Conservation (phyloP, 495 filamentous ascomycete species). For the Penicillium bialowiezense region DNA sequence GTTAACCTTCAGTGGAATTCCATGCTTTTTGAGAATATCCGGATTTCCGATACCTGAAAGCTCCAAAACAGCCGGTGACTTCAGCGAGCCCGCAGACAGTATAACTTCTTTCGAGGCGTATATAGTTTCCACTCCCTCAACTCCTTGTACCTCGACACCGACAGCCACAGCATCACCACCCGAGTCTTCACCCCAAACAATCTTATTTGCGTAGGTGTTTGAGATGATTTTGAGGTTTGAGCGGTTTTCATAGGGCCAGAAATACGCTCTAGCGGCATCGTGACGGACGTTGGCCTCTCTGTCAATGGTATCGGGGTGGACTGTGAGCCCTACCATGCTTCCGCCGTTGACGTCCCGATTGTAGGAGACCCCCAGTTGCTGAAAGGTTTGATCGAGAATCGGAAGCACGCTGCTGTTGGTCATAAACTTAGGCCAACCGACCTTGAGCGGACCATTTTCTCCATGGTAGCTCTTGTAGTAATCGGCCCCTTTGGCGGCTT, state of each 20-base stretch:
- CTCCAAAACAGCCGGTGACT: slow-evolving; percentile 58
- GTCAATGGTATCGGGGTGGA: slow-evolving; percentile 41
- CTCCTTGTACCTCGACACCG: slow-evolving; percentile 23
- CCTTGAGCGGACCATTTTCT: slow-evolving; percentile 41
- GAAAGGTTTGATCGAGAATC: slow-evolving; percentile 22
- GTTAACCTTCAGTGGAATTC: slow-evolving; percentile 40
- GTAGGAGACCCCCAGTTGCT: slow-evolving; percentile 30
- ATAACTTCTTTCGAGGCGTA: slow-evolving; percentile 56
- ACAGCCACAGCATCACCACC: slow-evolving; percentile 13
- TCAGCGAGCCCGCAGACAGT: slow-evolving; percentile 54
- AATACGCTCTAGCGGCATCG: slow-evolving; percentile 51
- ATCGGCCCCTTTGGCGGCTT: slow-evolving; percentile 37
- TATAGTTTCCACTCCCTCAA: slow-evolving; percentile 26
- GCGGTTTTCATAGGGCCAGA: slow-evolving; percentile 32
- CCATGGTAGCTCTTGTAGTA: slow-evolving; percentile 49
- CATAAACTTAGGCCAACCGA: slow-evolving; percentile 40
- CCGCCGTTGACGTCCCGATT: slow-evolving; percentile 42
- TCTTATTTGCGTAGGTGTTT: slow-evolving; percentile 33
- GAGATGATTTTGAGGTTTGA: slow-evolving; percentile 33
- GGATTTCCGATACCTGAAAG: slow-evolving; percentile 58
- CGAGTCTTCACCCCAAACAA: slow-evolving; percentile 23
- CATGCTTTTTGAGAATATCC: slow-evolving; percentile 27
- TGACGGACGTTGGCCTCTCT: slow-evolving; percentile 45
- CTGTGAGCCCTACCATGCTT: slow-evolving; percentile 34
- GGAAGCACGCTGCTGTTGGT: slow-evolving; percentile 25